Evolutionary conservation across 2,329 filamentous ascomycete genomes (phyloP).

Genomic region (Exophiala mesophila): DNA sequence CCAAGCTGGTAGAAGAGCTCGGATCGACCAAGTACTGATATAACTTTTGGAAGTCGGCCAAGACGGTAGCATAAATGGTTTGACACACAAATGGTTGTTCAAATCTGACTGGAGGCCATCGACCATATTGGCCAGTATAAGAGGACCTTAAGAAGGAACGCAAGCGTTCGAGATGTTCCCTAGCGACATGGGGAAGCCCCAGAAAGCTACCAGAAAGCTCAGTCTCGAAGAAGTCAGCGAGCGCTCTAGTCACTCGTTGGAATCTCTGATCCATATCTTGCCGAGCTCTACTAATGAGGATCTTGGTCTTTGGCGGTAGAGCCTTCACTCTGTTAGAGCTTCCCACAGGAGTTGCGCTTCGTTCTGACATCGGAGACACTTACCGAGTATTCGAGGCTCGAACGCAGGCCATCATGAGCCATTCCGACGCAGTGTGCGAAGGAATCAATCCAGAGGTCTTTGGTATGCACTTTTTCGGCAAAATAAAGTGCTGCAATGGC

Average conservation of each 20-base stretch:
- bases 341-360: neutral
- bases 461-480: conserved; percentile 60
- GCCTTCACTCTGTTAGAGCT: conserved; percentile 27
- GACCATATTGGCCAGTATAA: conserved; percentile 64
- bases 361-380: conserved; percentile 4
- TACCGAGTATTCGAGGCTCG: conserved; percentile 23
- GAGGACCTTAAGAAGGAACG: conserved; percentile 62
- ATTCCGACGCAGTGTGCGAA: conserved; percentile 77
- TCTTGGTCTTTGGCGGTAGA: conserved; percentile 51
- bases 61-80: conserved; percentile 56
- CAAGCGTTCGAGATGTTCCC: conserved; percentile 68
- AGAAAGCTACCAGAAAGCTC: conserved; percentile 63
- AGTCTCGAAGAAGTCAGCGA: conserved; percentile 65
- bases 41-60: conserved; percentile 63
- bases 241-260: conserved; percentile 51
- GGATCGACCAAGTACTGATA: conserved; percentile 68
- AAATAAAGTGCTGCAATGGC: conserved; percentile 64
- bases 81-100: conserved; percentile 52
- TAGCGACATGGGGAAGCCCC: conserved; percentile 57
- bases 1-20: conserved; percentile 29
- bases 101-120: conserved; percentile 60
- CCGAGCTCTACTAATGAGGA: conserved; percentile 59
- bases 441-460: conserved; percentile 65
- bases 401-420: conserved; percentile 32
- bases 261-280: conserved; percentile 63